phyloP scores from a whole-genome alignment of 495 filamentous ascomycete species.

The Lophiostoma macrostomum region DNA sequence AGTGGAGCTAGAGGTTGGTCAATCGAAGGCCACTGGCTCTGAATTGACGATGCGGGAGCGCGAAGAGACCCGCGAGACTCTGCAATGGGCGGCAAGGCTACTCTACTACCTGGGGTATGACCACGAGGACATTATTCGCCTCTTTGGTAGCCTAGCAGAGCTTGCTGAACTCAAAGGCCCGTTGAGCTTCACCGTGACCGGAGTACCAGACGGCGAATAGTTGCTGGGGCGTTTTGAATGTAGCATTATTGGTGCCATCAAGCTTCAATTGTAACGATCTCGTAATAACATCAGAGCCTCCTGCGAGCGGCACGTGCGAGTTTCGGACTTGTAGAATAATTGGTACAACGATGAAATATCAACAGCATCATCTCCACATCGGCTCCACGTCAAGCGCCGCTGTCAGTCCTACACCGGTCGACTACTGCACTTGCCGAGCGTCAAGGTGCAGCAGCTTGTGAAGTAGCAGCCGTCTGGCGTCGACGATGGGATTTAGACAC shows the following conservation, averaged over 20 bases:
- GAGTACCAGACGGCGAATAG: no score
- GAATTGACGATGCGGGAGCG: not conserved
- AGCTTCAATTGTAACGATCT: no score
- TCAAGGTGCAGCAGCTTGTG: not conserved
- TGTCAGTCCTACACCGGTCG: not conserved
- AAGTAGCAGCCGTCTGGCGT: no score
- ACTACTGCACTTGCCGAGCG: not conserved
- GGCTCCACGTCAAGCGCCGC: not conserved
- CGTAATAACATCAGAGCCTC: no score
- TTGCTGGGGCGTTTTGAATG: no score
- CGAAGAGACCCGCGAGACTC: conserved; percentile 10
- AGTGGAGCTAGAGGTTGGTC: conserved; percentile 19
- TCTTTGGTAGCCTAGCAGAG: conserved; percentile 21
- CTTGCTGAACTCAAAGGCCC: conserved; percentile 26
- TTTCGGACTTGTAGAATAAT: no score
- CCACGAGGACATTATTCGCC: conserved; percentile 25
- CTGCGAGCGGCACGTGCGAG: no score
- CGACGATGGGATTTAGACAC: no score
- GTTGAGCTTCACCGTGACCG: no score
- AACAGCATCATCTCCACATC: not conserved
- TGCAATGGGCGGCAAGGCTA: conserved; percentile 23
- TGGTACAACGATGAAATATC: no score
- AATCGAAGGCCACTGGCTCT: not conserved
- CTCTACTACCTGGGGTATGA: conserved; percentile 30
- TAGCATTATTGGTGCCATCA: no score